Evolutionary conservation across 495 filamentous ascomycete genomes (phyloP).

Genomic region (Aspergillus sclerotiicarbonarius): DNA sequence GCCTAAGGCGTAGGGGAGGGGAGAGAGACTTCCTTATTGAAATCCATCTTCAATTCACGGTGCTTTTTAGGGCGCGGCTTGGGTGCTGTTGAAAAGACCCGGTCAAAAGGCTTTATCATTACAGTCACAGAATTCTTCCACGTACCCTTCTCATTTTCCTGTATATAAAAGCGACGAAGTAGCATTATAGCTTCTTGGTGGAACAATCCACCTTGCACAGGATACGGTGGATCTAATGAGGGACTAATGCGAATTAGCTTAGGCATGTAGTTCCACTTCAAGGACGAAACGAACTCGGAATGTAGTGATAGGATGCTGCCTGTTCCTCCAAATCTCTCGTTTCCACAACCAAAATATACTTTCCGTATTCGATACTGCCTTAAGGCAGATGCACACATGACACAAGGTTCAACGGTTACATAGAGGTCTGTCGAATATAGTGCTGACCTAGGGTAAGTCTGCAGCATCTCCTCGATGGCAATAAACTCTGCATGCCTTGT

Average conservation of each 20-base stretch:
- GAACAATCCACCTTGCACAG: conserved; percentile 78
- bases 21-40: conserved; percentile 20
- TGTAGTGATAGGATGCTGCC: conserved; percentile 88
- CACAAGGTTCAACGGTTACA: conserved; percentile 95
- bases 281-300: conserved; percentile 54
- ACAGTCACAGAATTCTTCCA: background rate
- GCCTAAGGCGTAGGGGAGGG: background rate
- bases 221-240: conserved; percentile 68
- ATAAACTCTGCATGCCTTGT: conserved; percentile 94
- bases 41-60: conserved; percentile 48
- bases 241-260: conserved; percentile 34
- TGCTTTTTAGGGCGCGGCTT: conserved; percentile 58
- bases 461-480: conserved; percentile 66
- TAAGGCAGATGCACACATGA: conserved; percentile 96
- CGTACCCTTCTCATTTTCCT: conserved; percentile 86
- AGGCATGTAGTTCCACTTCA: background rate
- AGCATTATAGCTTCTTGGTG: conserved; percentile 87
- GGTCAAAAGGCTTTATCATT: conserved; percentile 5
- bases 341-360: conserved; percentile 92
- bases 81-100: conserved; percentile 45
- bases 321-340: conserved; percentile 94
- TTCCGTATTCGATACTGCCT: conserved; percentile 76
- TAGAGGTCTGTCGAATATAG: conserved; percentile 77
- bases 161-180: conserved; percentile 89
- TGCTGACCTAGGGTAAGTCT: conserved; percentile 53